Conservation (phyloP, 768 basidiomycete genomes). For the Lentinula aciculospora region DNA sequence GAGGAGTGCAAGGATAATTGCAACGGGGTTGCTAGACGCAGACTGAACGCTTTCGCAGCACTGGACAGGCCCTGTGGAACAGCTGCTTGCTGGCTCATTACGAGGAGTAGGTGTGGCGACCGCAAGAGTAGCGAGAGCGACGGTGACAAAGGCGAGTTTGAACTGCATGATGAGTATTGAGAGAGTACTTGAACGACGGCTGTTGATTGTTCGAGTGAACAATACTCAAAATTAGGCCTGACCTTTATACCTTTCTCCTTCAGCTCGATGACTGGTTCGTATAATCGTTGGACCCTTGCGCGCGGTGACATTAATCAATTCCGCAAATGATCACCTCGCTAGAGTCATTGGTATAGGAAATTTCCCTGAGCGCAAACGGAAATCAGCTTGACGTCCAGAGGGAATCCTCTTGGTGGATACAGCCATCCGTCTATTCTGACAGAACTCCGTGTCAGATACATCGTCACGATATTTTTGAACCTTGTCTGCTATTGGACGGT, state of each 20-base stretch:
- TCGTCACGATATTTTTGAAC: not conserved
- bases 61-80: conserved; percentile 1
- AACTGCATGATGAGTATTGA: conserved; percentile 4
- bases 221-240: not conserved
- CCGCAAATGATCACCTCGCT: no score
- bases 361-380: not conserved
- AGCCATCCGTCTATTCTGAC: not conserved
- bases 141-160: conserved; percentile 5
- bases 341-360: no score
- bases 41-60: not conserved
- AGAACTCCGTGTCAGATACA: not conserved
- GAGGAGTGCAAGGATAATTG: conserved; percentile 11
- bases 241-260: not conserved
- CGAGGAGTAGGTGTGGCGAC: conserved; percentile 6
- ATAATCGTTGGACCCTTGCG: no score
- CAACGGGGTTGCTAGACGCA: conserved; percentile 5
- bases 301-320: no score
- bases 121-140: conserved; percentile 1
- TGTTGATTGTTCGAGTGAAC: conserved; percentile 4
- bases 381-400: no score
- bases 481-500: no score
- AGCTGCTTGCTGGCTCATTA: conserved; percentile 2
- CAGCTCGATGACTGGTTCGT: no score
- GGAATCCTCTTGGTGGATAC: not conserved
- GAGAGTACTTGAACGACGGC: conserved; percentile 6